These are phyloP conservation scores for Colletotrichum sp. DNA, from an alignment of 2,329 filamentous ascomycete species.

Conservation along the genomic window DNA sequence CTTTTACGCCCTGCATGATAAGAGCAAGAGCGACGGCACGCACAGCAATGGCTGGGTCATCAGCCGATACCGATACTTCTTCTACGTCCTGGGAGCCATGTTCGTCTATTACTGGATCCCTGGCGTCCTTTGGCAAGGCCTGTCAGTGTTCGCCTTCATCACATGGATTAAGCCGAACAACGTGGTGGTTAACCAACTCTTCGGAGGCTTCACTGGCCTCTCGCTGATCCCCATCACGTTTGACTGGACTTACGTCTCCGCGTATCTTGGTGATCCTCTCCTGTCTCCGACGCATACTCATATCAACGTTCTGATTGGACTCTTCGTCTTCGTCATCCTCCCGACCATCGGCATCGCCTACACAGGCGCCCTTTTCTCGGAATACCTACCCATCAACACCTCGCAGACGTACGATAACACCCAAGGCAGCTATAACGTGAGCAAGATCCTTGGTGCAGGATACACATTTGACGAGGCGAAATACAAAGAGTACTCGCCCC, in stretches of 20 bases:
- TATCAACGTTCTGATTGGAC: constrained; percentile 1
- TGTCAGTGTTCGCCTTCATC: constrained; percentile 59
- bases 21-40: constrained; percentile 41
- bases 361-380: constrained; percentile 48
- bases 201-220: constrained; percentile 62
- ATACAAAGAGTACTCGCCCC: constrained; percentile 49
- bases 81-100: constrained; percentile 42
- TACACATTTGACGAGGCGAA: constrained; percentile 62
- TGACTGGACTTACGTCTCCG: constrained; percentile 53
- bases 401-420: constrained; percentile 63
- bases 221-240: constrained; percentile 67
- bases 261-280: constrained; percentile 37
- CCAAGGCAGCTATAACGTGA: constrained; percentile 54
- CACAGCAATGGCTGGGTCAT: constrained; percentile 50
- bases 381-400: constrained; percentile 61
- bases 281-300: constrained; percentile 14
- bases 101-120: constrained; percentile 61
- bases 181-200: constrained; percentile 63
- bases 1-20: constrained; percentile 49
- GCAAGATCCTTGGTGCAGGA: constrained; percentile 55
- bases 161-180: constrained; percentile 66
- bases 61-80: constrained; percentile 32
- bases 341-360: constrained; percentile 51
- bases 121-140: constrained; percentile 51
- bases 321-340: constrained; percentile 9